phyloP scores from a whole-genome alignment of 1,284 basidiomycete species.

The Fomitopsis palustris region DNA sequence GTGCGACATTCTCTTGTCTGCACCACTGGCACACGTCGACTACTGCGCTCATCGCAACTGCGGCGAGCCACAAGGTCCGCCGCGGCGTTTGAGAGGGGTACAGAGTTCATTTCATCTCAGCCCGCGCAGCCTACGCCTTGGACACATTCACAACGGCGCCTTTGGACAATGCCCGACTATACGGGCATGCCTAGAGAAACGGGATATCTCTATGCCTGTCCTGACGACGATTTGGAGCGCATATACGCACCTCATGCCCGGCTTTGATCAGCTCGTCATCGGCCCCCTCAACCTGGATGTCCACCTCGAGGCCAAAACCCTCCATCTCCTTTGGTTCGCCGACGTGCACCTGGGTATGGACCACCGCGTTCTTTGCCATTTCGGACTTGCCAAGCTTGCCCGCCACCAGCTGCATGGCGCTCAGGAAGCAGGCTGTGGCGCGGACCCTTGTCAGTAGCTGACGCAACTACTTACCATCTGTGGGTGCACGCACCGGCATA shows the following conservation, averaged over 20 bases:
- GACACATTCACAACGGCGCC: conserved; percentile 55
- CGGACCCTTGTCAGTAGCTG: background rate
- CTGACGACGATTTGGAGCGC: background rate
- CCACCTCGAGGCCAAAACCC: conserved; percentile 65
- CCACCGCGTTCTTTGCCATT: conserved; percentile 51
- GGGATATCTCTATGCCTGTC: conserved; percentile 5
- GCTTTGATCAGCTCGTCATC: conserved; percentile 61
- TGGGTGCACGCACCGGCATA: conserved; percentile 29
- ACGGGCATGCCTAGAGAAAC: conserved; percentile 57
- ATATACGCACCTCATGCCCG: conserved; percentile 55
- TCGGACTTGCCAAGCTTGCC: conserved; percentile 51
- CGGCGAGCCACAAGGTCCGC: too few species aligned
- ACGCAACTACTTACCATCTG: too few species aligned
- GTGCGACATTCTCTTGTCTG: background rate
- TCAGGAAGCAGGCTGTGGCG: conserved; percentile 59
- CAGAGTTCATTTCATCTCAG: background rate
- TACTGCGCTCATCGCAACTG: too few species aligned
- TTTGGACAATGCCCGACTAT: conserved; percentile 59
- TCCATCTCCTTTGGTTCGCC: conserved; percentile 51
- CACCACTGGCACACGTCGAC: background rate
- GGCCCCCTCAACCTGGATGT: conserved; percentile 66
- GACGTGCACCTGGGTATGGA: conserved; percentile 57
- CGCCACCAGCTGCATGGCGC: conserved; percentile 61
- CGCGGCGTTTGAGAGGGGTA: background rate
- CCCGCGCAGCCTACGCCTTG: conserved; percentile 14